Percentiles rank a stretch among this genome's conserved stretches.
phyloP scores from a whole-genome alignment of 805 yeast genomes.

The Priceomyces carsonii region DNA sequence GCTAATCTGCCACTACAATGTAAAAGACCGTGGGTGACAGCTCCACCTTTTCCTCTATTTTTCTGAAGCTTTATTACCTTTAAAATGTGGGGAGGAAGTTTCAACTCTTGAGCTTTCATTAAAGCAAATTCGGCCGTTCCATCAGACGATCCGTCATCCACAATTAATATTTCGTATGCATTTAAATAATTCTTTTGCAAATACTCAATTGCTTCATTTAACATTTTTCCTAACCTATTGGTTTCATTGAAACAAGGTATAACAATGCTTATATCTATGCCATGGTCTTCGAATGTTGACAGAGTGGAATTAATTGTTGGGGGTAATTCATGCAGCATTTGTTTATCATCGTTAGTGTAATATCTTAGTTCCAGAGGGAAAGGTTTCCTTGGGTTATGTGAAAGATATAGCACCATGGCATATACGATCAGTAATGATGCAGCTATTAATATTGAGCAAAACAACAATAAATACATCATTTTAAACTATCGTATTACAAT shows the following conservation, averaged over 20 bases:
- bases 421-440: constrained; percentile 29
- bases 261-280: constrained; percentile 68
- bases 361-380: constrained; percentile 54
- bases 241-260: constrained; percentile 95
- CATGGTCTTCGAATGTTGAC: constrained; percentile 22
- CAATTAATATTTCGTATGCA: constrained; percentile 74
- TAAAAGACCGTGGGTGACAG: constrained; percentile 90
- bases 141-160: constrained; percentile 91
- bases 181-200: constrained; percentile 38
- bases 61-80: constrained; percentile 67
- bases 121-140: constrained; percentile 75
- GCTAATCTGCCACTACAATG: constrained; percentile 70
- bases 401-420: constrained; percentile 43
- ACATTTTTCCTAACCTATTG: constrained; percentile 65
- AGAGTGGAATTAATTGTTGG: constrained; percentile 25
- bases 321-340: constrained; percentile 33
- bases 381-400: constrained; percentile 65
- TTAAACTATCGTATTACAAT: too few relatives aligned
- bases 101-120: constrained; percentile 51
- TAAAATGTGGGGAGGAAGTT: constrained; percentile 56
- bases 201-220: constrained; percentile 64
- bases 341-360: constrained; percentile 44
- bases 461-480: constrained; percentile 3
- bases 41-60: constrained; percentile 89
- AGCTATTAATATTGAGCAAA: neutral